Conservation (phyloP, 768 basidiomycete species). For the Trametes cinnabarina region DNA sequence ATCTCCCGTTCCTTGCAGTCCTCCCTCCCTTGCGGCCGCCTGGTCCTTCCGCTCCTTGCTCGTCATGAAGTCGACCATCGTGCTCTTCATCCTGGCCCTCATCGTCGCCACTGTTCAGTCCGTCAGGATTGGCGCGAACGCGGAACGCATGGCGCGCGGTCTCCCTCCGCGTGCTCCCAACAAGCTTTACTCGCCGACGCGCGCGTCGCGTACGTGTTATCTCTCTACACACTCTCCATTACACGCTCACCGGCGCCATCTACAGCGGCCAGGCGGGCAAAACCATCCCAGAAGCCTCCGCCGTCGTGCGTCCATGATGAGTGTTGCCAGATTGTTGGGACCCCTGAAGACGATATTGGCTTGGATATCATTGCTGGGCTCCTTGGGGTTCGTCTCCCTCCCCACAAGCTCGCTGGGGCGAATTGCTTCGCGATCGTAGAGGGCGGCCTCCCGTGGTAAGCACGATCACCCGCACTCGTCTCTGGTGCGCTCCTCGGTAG, state of each 20-base stretch:
- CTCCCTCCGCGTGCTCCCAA: conserved; percentile 15
- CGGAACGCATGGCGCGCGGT: conserved; percentile 19
- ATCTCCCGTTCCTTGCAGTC: neutral
- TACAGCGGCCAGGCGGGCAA: neutral
- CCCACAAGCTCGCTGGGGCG: neutral
- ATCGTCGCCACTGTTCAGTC: conserved; percentile 17
- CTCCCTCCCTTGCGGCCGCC: conserved; percentile 14
- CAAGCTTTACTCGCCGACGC: conserved; percentile 8
- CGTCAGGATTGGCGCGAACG: conserved; percentile 8
- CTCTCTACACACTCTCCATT: neutral
- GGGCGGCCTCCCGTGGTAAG: neutral
- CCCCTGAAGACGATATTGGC: neutral
- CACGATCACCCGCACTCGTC: too few species aligned
- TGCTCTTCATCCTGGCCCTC: conserved; percentile 8
- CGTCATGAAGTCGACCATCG: conserved; percentile 13
- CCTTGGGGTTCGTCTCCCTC: neutral
- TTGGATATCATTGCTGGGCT: neutral
- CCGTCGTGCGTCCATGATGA: neutral
- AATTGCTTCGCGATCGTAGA: neutral
- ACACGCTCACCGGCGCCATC: neutral
- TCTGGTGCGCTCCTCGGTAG: too few species aligned
- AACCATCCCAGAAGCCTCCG: neutral
- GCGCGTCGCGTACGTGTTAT: neutral
- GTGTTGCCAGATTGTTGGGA: neutral
- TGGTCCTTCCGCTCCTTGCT: neutral